A percentile compares a stretch with the other conserved stretches of the same genome.
These are phyloP conservation scores for Cyberlindnera maclurae DNA, from an alignment of 805 yeast species.

Conservation along the genomic window DNA sequence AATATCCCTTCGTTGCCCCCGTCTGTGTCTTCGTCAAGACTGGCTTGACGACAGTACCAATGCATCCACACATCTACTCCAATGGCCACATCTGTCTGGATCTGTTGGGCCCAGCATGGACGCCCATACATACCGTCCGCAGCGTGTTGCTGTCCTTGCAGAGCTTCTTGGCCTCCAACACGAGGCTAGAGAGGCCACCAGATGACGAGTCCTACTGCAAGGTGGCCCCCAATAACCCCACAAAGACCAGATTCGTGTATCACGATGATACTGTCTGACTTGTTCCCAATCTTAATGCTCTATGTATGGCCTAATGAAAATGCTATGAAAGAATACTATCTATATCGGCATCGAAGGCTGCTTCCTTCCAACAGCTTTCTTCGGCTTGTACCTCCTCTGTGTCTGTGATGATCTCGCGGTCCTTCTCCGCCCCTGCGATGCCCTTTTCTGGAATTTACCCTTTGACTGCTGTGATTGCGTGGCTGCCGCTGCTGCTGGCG, in stretches of 20 bases:
- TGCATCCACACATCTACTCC: slow-evolving; percentile 69
- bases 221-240: slow-evolving; percentile 54
- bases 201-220: slow-evolving; percentile 45
- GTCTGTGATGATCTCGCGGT: background rate
- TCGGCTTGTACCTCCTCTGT: background rate
- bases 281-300: background rate
- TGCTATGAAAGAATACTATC: background rate
- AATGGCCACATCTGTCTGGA: slow-evolving; percentile 77
- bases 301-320: background rate
- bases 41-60: slow-evolving; percentile 35
- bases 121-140: slow-evolving; percentile 28
- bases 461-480: slow-evolving; percentile 1
- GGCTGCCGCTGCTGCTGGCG: background rate
- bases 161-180: slow-evolving; percentile 52
- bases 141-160: slow-evolving; percentile 51
- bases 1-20: slow-evolving; percentile 56
- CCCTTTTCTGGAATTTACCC: background rate
- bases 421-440: background rate
- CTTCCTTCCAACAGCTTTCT: background rate
- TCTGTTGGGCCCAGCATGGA: slow-evolving; percentile 41
- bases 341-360: slow-evolving; percentile 1
- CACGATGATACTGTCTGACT: slow-evolving; percentile 46
- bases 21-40: slow-evolving; percentile 41
- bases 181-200: slow-evolving; percentile 42
- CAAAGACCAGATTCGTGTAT: slow-evolving; percentile 40